Base-by-base conservation (phyloP, 78 protist species). In the Dictyostelium brefeldianum region DNA sequence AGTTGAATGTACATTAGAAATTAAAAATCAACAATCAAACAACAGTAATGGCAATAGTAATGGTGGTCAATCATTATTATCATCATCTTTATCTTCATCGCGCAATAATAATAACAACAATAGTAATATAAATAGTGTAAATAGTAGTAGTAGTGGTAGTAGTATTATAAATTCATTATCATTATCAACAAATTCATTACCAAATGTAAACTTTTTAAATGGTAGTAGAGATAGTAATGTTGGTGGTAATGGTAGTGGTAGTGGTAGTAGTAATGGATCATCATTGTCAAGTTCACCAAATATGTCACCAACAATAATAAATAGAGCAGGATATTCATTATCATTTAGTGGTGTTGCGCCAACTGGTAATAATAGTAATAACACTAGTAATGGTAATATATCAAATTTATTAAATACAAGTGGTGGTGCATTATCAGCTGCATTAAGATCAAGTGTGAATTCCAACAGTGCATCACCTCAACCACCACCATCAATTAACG, bases 1-100 rank as follows among this genome's bases (percentile, higher is more conserved):
- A 43, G 93, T 87, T n/a, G 77, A 84, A 11, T 67, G 82, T 47
- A 43, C 75, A 22, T 73, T 84, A 20, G 83, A 84, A 27, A 7
- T 64, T 6, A 51, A 59, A 36, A 50, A 53, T 54, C 22, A 67
- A 27, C n/a, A 51, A 15, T 10, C 18, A 4, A 14, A 41, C 3
- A 29, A 70, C 20, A 67, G 36, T 18, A 67, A 25, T 14, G 10
- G 25, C 6, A 18, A 25, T 18, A 59, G 22, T 59, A 1, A 51
- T 51, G n/a, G 25, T 25, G 25, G 25, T 59, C 41, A 31, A 51
- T 75, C 41, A 43, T 75, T 29, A 25, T 22, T 64, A 64, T 22
- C 73, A 22, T 67, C 75, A 62, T 62, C 70, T 12, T 57, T 27
- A 62, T 36, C 70, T 25, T 62, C 70, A 62, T 36, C 22, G 70